Evolutionary conservation across 768 basidiomycete genomes (phyloP).

Genomic region (Termitomyces sp.): DNA sequence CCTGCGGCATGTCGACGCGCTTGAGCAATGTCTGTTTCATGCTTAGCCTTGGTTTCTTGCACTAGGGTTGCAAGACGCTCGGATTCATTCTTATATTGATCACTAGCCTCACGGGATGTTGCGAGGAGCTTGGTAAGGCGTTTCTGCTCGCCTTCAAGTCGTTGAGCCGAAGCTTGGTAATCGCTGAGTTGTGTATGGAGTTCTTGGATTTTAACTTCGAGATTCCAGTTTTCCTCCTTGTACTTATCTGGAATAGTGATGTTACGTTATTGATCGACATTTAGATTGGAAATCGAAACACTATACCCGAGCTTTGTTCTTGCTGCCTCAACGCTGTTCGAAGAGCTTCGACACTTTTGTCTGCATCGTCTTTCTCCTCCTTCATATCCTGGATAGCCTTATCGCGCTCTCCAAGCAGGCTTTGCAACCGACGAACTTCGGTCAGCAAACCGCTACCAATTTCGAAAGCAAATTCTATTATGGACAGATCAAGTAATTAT

Average conservation of each 20-base stretch:
- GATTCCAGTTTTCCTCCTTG: slow-evolving; percentile 99
- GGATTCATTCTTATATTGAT: slow-evolving; percentile 82
- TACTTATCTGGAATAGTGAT: slow-evolving; percentile 62
- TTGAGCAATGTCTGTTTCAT: slow-evolving; percentile 92
- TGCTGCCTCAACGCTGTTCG: slow-evolving; percentile 70
- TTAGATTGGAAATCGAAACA: neutral
- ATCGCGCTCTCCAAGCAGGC: slow-evolving; percentile 86
- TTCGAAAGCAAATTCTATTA: slow-evolving; percentile 92
- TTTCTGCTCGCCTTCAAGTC: slow-evolving; percentile 80
- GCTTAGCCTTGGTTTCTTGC: slow-evolving; percentile 79
- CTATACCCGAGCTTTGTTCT: slow-evolving; percentile 74
- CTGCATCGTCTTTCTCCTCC: slow-evolving; percentile 88
- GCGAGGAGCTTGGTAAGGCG: slow-evolving; percentile 73
- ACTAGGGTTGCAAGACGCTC: slow-evolving; percentile 61
- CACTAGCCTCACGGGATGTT: slow-evolving; percentile 64
- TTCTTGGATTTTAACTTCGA: slow-evolving; percentile 90
- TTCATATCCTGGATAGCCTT: slow-evolving; percentile 88
- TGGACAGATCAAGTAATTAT: slow-evolving; percentile 8
- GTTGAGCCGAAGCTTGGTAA: slow-evolving; percentile 56
- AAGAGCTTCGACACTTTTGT: slow-evolving; percentile 71
- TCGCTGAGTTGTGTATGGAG: slow-evolving; percentile 65
- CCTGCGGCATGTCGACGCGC: slow-evolving; percentile 85
- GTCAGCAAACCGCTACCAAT: slow-evolving; percentile 90
- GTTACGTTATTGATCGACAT: slow-evolving; percentile 6
- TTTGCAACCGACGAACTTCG: slow-evolving; percentile 89